A percentile compares a stretch with the other conserved stretches of the same genome.
Conservation (phyloP, 345 rosid genomes). For the Sisymbrium altissimum region DNA sequence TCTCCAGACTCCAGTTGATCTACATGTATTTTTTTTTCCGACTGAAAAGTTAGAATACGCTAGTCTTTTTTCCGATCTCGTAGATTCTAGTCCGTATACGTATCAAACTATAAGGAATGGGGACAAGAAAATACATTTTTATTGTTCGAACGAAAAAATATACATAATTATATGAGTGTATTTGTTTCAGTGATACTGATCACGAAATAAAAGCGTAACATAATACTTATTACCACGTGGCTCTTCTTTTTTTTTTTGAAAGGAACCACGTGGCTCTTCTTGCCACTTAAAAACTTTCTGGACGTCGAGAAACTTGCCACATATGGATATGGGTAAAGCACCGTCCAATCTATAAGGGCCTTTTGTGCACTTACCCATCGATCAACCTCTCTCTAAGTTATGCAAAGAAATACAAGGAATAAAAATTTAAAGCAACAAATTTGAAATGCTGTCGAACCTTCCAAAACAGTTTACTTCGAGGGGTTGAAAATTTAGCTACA, state of each 20-base stretch:
- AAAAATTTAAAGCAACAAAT: background rate
- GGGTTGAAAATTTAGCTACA: background rate
- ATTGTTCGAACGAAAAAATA: background rate
- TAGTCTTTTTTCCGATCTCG: background rate
- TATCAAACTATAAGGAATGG: background rate
- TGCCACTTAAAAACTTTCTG: background rate
- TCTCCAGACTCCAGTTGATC: background rate
- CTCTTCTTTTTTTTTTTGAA: no score
- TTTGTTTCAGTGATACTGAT: background rate
- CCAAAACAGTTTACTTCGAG: background rate
- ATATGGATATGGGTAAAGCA: background rate
- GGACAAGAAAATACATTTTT: background rate
- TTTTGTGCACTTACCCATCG: background rate
- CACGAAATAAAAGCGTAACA: slow-evolving; percentile 4
- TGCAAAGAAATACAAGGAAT: background rate
- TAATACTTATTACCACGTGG: slow-evolving; percentile 13
- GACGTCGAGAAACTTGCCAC: slow-evolving; percentile 4
- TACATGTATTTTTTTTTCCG: background rate
- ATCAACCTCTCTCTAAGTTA: background rate
- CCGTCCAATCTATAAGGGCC: slow-evolving; percentile 5
- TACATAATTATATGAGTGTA: slow-evolving; percentile 8
- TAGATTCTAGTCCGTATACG: slow-evolving; percentile 8
- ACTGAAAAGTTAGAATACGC: background rate
- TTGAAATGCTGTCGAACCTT: background rate
- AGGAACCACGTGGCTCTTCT: slow-evolving; percentile 23